A percentile compares a stretch with the other conserved stretches of the same genome.
Conservation (phyloP, 257 asterid species). For the Solanum pinnatisectum region DNA sequence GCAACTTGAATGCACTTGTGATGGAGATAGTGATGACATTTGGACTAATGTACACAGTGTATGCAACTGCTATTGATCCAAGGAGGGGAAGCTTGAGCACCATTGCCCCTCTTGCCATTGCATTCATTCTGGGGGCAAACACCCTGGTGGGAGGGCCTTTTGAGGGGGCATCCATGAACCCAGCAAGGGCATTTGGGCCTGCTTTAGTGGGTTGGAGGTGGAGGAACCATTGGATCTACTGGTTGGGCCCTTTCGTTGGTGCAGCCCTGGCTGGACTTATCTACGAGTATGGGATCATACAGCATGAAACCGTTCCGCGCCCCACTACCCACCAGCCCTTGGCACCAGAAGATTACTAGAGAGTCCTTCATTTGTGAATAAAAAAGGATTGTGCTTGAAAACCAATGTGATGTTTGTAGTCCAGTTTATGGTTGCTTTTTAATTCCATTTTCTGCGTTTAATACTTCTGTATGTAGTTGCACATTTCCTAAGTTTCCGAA, state of each 20-base stretch:
- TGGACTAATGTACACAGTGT: conserved; percentile 63
- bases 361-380: neutral
- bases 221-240: conserved; percentile 83
- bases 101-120: conserved; percentile 83
- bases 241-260: conserved; percentile 93
- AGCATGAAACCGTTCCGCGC: conserved; percentile 25
- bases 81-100: conserved; percentile 67
- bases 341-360: conserved; percentile 83
- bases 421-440: neutral
- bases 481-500: neutral
- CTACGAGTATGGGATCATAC: conserved; percentile 71
- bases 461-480: neutral
- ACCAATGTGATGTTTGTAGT: neutral
- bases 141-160: conserved; percentile 85
- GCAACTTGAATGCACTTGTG: conserved; percentile 48
- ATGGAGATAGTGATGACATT: conserved; percentile 80
- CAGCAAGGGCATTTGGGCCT: conserved; percentile 89
- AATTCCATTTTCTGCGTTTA: neutral
- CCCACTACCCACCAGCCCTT: conserved; percentile 77
- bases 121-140: conserved; percentile 82
- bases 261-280: conserved; percentile 61
- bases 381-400: neutral
- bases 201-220: conserved; percentile 96
- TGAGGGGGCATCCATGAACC: conserved; percentile 87
- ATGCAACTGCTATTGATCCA: conserved; percentile 82